Evolutionary conservation across 305 asterid genomes (phyloP).

Genomic region (Fraxinus nigra): DNA sequence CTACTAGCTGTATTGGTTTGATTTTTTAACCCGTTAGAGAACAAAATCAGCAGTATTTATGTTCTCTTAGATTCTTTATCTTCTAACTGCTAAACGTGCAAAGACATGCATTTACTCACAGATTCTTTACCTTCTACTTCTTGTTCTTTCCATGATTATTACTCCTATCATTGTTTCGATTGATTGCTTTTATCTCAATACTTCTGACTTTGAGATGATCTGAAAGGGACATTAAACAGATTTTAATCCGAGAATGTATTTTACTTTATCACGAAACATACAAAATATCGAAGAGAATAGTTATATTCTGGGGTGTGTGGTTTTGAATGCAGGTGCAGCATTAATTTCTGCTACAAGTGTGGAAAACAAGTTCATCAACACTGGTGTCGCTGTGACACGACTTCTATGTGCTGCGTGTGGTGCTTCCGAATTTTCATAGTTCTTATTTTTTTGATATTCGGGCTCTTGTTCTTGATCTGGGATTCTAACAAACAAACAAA

Average conservation of each 20-base stretch:
- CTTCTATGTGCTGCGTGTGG: constrained; percentile 40
- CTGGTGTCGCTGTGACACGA: constrained; percentile 48
- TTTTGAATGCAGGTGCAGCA: constrained; percentile 40
- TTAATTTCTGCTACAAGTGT: constrained; percentile 60
- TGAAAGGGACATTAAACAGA: not conserved
- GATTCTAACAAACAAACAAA: not conserved
- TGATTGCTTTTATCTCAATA: not conserved
- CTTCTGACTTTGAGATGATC: not conserved
- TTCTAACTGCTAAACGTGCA: not conserved
- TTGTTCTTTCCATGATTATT: not conserved
- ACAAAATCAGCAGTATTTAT: not conserved
- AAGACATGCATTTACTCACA: not conserved
- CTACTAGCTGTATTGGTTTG: not conserved
- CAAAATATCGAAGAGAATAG: not conserved
- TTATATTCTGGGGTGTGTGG: not conserved
- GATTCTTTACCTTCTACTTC: not conserved
- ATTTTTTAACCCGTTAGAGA: not conserved
- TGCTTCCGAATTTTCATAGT: constrained; percentile 32
- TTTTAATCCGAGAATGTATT: not conserved
- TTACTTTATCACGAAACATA: not conserved
- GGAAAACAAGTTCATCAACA: constrained; percentile 51
- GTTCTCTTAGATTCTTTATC: not conserved
- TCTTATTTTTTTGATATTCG: constrained; percentile 30
- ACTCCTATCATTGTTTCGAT: not conserved
- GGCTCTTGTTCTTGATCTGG: constrained; percentile 28